Evolutionary conservation across 345 rosid species (phyloP), one percentile per base, ranked within the genome.

Genomic region (Murraya paniculata): DNA sequence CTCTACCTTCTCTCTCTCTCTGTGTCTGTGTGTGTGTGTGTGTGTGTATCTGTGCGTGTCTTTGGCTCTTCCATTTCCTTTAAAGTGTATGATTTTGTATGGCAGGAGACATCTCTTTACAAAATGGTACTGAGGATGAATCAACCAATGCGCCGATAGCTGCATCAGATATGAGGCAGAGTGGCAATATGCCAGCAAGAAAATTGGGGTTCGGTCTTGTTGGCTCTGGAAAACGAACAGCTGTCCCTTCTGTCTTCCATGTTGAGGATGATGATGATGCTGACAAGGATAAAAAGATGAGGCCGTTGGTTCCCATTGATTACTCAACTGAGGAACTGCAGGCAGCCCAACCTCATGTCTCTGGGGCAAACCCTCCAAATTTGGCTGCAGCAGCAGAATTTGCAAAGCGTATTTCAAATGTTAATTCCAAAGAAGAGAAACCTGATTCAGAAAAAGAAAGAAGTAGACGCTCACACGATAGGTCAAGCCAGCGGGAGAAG

Each of bases 261-360:
- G 98, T 89, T 81, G 99, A 96, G 84, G 99, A 95, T 75, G 99
- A 94, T 70, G 98, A 95, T 33, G 99, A 93, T 66, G 93, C 90
- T 3, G 87, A 86, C 7, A 96, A 94, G 85, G 92, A 92, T 48
- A 94, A 90, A 79, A 94, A 90, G 86, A 89, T 92, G 98, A 92
- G 95, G 80, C 99, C 98, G 21, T 89, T 96, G 85, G 98, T 94
- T 84, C 99, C 99, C 64, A 90, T 96, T 79, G 98, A 94, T 88
- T 96, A 96, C 82, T 88, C 99, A 28, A 88, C 92, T 31, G 98
- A 96, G 91, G 98, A 96, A 85, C 85, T 90, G 85, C 88, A 92
- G 77, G 94, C 93, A 22, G 87, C 92, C 75, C 90, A 92, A 74
- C 84, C 89, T 50, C 56, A 85, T 76, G 86, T 81, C 76, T 82